A percentile compares a stretch with the other conserved stretches of the same genome.
phyloP scores from a whole-genome alignment of 2,329 filamentous ascomycete genomes.

The Fusarium heterosporum region DNA sequence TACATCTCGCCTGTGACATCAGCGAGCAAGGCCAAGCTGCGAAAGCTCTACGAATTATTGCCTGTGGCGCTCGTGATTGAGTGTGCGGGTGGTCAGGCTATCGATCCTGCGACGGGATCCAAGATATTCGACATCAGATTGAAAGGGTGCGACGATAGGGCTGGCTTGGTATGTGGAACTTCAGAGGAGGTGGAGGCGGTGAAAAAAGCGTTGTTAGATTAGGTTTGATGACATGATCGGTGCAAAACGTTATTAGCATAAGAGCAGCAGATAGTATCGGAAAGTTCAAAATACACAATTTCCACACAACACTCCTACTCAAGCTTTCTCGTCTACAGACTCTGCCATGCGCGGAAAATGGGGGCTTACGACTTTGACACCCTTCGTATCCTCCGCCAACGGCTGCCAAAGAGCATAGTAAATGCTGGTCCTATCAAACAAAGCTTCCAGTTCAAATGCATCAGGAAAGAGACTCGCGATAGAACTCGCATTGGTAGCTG shows the following conservation, averaged over 20 bases:
- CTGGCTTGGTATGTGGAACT: conserved; percentile 63
- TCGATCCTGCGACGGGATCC: conserved; percentile 60
- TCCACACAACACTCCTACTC: neutral
- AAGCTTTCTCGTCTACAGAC: neutral
- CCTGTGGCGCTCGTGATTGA: conserved; percentile 71
- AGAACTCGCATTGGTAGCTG: neutral
- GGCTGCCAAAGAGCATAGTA: conserved; percentile 38
- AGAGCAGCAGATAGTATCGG: neutral
- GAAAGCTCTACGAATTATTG: conserved; percentile 68
- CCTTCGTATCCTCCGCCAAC: neutral
- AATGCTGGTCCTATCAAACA: conserved; percentile 28
- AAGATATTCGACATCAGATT: conserved; percentile 56
- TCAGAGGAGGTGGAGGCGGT: conserved; percentile 60
- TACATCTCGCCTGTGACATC: conserved; percentile 69
- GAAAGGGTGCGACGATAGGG: conserved; percentile 61
- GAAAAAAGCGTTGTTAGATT: conserved; percentile 35
- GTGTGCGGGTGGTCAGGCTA: conserved; percentile 67
- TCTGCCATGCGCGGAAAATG: conserved; percentile 25
- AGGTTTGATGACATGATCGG: neutral
- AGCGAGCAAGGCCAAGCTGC: conserved; percentile 66
- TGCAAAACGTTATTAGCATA: neutral
- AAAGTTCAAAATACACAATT: rapidly evolving
- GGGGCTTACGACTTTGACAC: conserved; percentile 20
- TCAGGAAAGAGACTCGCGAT: conserved; percentile 27
- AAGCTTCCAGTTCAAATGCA: neutral